phyloP scores from a whole-genome alignment of 352 stramenopile genomes.

The Chrysophaeum taylorii region DNA sequence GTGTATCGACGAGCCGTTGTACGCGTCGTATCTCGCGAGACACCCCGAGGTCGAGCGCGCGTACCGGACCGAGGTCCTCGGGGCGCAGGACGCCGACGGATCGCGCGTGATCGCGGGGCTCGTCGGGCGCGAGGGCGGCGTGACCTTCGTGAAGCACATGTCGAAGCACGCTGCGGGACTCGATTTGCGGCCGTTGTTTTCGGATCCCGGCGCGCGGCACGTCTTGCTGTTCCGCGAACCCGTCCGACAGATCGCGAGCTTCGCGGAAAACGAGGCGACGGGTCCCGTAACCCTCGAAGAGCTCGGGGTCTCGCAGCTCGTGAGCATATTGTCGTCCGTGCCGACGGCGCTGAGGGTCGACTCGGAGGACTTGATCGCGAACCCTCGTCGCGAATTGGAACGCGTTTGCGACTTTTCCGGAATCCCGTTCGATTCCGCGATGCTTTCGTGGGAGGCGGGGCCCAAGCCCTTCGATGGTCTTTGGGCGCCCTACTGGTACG shows the following conservation, averaged over 20 bases:
- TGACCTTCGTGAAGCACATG: slow-evolving; percentile 64
- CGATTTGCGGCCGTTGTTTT: slow-evolving; percentile 38
- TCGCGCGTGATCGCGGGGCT: slow-evolving; percentile 35
- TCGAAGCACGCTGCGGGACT: slow-evolving; percentile 48
- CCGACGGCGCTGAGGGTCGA: slow-evolving; percentile 32
- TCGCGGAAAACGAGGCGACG: slow-evolving; percentile 34
- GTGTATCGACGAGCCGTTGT: slow-evolving; percentile 53
- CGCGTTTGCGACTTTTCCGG: slow-evolving; percentile 36
- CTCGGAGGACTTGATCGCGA: slow-evolving; percentile 47
- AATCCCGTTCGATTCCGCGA: slow-evolving; percentile 45
- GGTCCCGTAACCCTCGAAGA: slow-evolving; percentile 44
- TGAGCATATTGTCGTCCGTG: slow-evolving; percentile 45
- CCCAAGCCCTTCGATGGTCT: slow-evolving; percentile 54
- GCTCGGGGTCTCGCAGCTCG: slow-evolving; percentile 42
- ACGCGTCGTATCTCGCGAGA: slow-evolving; percentile 45
- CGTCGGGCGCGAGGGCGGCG: slow-evolving; percentile 19
- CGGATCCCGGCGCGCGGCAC: slow-evolving; percentile 27
- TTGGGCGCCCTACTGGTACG: slow-evolving; percentile 48
- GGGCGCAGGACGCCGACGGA: background rate
- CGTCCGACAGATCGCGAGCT: slow-evolving; percentile 40
- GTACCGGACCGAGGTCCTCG: background rate
- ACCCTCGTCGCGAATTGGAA: slow-evolving; percentile 36
- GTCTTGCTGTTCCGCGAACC: slow-evolving; percentile 52
- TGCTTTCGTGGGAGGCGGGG: slow-evolving; percentile 50
- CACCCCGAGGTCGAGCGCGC: background rate